Conservation (phyloP, 331 rosid species). For the Acacia concinna region DNA sequence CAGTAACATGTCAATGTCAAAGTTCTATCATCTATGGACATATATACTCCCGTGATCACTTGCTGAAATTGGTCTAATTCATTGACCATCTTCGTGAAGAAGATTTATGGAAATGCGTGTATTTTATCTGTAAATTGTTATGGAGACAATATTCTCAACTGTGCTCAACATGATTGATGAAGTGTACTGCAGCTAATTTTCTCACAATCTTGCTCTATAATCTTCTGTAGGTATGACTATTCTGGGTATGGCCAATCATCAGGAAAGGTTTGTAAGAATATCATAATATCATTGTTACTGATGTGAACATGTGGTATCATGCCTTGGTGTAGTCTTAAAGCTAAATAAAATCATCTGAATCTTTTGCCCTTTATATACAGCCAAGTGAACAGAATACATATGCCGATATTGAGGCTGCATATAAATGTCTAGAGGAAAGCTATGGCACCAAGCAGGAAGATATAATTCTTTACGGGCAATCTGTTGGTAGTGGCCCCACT, state of each 20-base stretch:
- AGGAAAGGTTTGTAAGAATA: conserved; percentile 78
- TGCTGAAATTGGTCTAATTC: not conserved
- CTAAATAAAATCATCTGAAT: conserved; percentile 32
- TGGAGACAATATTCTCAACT: conserved; percentile 11
- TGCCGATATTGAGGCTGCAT: conserved; percentile 93
- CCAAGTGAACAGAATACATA: conserved; percentile 97
- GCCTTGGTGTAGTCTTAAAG: conserved; percentile 25
- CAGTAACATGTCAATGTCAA: not conserved
- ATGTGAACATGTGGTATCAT: not conserved
- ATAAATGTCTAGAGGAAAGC: conserved; percentile 91
- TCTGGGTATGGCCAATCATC: conserved; percentile 97
- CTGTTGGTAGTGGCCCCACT: conserved; percentile 98
- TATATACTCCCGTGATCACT: not conserved
- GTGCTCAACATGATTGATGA: conserved; percentile 1
- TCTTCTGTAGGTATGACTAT: conserved; percentile 82
- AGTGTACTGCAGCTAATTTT: not conserved
- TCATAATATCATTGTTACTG: conserved; percentile 19
- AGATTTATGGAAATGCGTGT: conserved; percentile 3
- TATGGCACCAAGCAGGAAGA: conserved; percentile 94
- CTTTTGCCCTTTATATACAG: conserved; percentile 51
- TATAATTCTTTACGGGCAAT: conserved; percentile 89
- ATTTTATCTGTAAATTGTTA: not conserved
- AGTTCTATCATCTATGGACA: not conserved
- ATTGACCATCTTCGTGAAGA: not conserved
- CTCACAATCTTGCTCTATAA: conserved; percentile 17